phyloP scores from a whole-genome alignment of 1,139 yeast species.

The Yamadazyma dushanensis region DNA sequence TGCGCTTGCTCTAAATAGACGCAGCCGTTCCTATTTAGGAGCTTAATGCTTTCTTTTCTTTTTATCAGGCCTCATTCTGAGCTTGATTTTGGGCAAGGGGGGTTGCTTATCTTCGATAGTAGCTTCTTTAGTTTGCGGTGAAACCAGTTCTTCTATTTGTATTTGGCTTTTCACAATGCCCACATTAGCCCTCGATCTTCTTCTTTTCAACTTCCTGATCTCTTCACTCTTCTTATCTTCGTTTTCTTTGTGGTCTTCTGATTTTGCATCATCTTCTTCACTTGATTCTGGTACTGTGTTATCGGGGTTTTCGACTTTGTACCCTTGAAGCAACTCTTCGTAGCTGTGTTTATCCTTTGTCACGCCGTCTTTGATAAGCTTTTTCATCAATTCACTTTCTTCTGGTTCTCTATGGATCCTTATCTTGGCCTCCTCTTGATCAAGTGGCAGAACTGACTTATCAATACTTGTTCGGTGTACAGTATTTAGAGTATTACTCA shows the following conservation, averaged over 20 bases:
- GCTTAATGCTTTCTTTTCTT: slow-evolving; percentile 10
- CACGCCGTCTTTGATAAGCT: slow-evolving; percentile 27
- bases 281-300: slow-evolving; percentile 20
- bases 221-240: slow-evolving; percentile 3
- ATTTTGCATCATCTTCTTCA: slow-evolving; percentile 22
- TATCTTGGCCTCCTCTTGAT: slow-evolving; percentile 4
- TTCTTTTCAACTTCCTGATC: slow-evolving; percentile 21
- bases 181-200: slow-evolving; percentile 30
- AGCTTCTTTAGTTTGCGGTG: neutral
- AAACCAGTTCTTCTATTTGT: neutral
- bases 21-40: too few relatives aligned
- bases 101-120: slow-evolving; percentile 5
- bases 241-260: neutral
- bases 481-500: slow-evolving; percentile 22
- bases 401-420: slow-evolving; percentile 6
- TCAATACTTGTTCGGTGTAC: slow-evolving; percentile 13
- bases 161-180: slow-evolving; percentile 9
- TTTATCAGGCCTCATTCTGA: slow-evolving; percentile 19
- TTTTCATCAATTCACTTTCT: slow-evolving; percentile 30
- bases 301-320: slow-evolving; percentile 13
- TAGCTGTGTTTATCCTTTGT: slow-evolving; percentile 23
- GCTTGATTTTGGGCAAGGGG: slow-evolving; percentile 21
- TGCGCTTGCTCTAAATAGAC: too few relatives aligned
- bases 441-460: slow-evolving; percentile 15
- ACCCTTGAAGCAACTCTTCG: slow-evolving; percentile 25